Evolutionary conservation across 169 alveolate genomes (phyloP).

Genomic region (Plasmodium relictum): DNA sequence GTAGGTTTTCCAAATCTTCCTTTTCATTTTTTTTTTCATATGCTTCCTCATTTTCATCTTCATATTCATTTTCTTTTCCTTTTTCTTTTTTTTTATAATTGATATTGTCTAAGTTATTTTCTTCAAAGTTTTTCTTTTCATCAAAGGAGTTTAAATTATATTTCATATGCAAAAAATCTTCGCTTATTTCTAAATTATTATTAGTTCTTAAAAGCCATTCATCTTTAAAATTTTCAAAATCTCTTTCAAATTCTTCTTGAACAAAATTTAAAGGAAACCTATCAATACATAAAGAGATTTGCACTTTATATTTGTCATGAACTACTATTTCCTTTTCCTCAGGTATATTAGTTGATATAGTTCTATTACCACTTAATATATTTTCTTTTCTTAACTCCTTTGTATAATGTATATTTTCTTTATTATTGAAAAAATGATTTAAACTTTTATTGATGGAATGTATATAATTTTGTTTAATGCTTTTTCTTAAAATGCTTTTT

Average conservation of each 20-base stretch:
- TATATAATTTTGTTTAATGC: not conserved
- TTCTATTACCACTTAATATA: not conserved
- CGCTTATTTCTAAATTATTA: constrained; percentile 63
- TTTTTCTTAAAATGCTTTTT: not conserved
- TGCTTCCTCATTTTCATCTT: not conserved
- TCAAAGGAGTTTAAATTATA: constrained; percentile 65
- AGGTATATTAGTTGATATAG: constrained; percentile 32
- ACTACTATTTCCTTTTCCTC: constrained; percentile 63
- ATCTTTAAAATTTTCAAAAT: constrained; percentile 61
- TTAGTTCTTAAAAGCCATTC: constrained; percentile 68
- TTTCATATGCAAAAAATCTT: constrained; percentile 76
- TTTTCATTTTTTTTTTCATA: constrained; percentile 6
- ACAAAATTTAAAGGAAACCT: constrained; percentile 63
- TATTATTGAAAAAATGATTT: not conserved
- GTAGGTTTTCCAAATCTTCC: constrained; percentile 50
- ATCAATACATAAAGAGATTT: constrained; percentile 68
- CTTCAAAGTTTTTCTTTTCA: constrained; percentile 35
- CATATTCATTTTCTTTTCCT: not conserved
- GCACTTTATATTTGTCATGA: constrained; percentile 73
- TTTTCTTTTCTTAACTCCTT: not conserved
- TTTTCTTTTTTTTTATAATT: constrained; percentile 8
- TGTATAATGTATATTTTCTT: not conserved
- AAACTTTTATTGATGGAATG: not conserved
- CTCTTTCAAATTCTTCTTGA: constrained; percentile 69
- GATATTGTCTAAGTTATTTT: constrained; percentile 3